A percentile compares a stretch with the other conserved stretches of the same genome.
These are phyloP conservation scores for Arabis hirsuta DNA, from an alignment of 345 rosid genomes.

Conservation along the genomic window DNA sequence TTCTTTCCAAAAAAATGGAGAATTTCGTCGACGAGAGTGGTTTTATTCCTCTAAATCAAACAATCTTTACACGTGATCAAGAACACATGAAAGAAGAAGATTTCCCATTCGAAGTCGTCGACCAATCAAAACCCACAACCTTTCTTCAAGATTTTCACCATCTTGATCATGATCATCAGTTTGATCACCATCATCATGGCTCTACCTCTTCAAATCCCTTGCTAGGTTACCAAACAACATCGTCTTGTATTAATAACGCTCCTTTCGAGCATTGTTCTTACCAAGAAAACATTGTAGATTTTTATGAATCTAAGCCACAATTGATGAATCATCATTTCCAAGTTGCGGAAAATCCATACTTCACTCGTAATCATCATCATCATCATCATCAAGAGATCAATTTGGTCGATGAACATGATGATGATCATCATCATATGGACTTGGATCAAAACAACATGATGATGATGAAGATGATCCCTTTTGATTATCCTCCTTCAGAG, in stretches of 20 bases:
- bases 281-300: slow-evolving; percentile 44
- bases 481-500: slow-evolving; percentile 53
- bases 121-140: slow-evolving; percentile 48
- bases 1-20: slow-evolving; percentile 37
- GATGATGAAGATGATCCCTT: slow-evolving; percentile 40
- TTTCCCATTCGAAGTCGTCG: slow-evolving; percentile 42
- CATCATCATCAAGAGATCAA: slow-evolving; percentile 41
- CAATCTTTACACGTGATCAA: slow-evolving; percentile 40
- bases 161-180: slow-evolving; percentile 47
- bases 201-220: slow-evolving; percentile 52
- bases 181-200: slow-evolving; percentile 39
- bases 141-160: slow-evolving; percentile 64
- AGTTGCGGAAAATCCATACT: slow-evolving; percentile 29
- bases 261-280: slow-evolving; percentile 56
- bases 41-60: slow-evolving; percentile 39
- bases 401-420: slow-evolving; percentile 47
- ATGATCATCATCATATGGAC: slow-evolving; percentile 38
- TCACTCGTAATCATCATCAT: slow-evolving; percentile 32
- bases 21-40: slow-evolving; percentile 33
- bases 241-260: slow-evolving; percentile 43
- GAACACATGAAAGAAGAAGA: slow-evolving; percentile 47
- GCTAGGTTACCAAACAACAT: slow-evolving; percentile 45
- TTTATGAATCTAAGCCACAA: slow-evolving; percentile 64
- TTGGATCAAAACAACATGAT: slow-evolving; percentile 45
- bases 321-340: slow-evolving; percentile 53